phyloP scores from a whole-genome alignment of 2,329 filamentous ascomycete species.

The Zymoseptoria tritici region DNA sequence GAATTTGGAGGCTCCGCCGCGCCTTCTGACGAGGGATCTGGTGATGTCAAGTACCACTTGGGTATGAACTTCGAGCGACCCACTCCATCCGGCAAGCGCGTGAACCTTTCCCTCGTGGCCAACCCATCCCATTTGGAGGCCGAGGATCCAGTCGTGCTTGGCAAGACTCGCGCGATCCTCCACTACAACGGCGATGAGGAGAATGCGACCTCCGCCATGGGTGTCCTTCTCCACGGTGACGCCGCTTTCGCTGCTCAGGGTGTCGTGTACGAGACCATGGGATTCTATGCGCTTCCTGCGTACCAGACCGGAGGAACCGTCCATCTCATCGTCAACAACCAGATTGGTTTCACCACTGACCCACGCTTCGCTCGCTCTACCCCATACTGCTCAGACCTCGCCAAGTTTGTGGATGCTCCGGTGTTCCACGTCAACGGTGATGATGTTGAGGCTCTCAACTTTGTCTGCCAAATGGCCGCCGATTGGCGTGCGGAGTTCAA shows the following conservation, averaged over 20 bases:
- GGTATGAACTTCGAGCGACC: constrained; percentile 99
- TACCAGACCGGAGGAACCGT: constrained; percentile 97
- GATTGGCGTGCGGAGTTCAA: constrained; percentile 99
- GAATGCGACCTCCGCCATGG: constrained; percentile 83
- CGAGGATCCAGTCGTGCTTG: constrained; percentile 93
- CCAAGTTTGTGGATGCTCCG: constrained; percentile 95
- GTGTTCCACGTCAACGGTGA: constrained; percentile 99
- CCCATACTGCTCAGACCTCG: constrained; percentile 97
- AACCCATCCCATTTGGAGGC: constrained; percentile 98
- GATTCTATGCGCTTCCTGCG: constrained; percentile 88
- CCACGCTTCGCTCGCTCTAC: constrained; percentile 95
- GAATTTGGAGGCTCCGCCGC: constrained; percentile 87
- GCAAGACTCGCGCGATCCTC: constrained; percentile 95
- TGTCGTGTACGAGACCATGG: constrained; percentile 96
- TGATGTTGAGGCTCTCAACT: constrained; percentile 97
- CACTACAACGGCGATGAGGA: constrained; percentile 98
- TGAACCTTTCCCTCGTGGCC: constrained; percentile 96
- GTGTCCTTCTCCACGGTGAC: constrained; percentile 91
- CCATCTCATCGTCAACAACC: constrained; percentile 97
- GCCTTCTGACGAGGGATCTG: constrained; percentile 89
- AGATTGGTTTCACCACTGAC: constrained; percentile 99
- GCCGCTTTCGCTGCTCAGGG: constrained; percentile 95
- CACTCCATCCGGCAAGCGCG: constrained; percentile 94
- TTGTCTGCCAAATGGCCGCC: constrained; percentile 90
- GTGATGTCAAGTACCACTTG: constrained; percentile 98